These are phyloP conservation scores for Trichoderma sp. DNA, from an alignment of 2,329 filamentous ascomycete species.

Conservation along the genomic window DNA sequence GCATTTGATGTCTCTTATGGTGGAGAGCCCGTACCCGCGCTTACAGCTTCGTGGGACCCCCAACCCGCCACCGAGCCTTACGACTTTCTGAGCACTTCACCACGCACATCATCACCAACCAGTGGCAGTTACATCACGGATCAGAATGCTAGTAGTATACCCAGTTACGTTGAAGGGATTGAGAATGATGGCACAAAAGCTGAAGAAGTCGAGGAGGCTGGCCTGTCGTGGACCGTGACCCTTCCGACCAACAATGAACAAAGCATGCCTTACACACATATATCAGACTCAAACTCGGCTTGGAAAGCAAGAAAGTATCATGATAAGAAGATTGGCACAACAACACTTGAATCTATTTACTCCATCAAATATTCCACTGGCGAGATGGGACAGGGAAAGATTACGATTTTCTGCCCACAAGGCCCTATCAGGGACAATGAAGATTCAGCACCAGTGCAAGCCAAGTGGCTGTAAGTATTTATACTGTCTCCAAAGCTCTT, in stretches of 20 bases:
- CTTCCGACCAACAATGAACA: slow-evolving; percentile 5
- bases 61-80: not conserved
- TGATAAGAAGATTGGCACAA: not conserved
- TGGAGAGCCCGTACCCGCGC: not conserved
- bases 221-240: not conserved
- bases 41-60: not conserved
- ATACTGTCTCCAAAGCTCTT: not conserved
- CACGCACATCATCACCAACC: not conserved
- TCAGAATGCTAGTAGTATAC: not conserved
- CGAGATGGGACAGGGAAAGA: not conserved
- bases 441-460: not conserved
- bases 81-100: not conserved
- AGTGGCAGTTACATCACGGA: not conserved
- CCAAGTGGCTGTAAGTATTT: slow-evolving; percentile 13
- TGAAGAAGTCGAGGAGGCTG: not conserved
- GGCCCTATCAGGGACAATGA: not conserved
- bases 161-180: not conserved
- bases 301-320: not conserved
- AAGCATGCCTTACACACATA: not conserved
- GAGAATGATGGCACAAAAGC: not conserved
- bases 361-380: not conserved
- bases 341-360: not conserved
- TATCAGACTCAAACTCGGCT: not conserved
- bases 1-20: not conserved
- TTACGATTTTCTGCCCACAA: not conserved